Conservation (phyloP, 805 yeast genomes). For the Starmerella etchellsii region DNA sequence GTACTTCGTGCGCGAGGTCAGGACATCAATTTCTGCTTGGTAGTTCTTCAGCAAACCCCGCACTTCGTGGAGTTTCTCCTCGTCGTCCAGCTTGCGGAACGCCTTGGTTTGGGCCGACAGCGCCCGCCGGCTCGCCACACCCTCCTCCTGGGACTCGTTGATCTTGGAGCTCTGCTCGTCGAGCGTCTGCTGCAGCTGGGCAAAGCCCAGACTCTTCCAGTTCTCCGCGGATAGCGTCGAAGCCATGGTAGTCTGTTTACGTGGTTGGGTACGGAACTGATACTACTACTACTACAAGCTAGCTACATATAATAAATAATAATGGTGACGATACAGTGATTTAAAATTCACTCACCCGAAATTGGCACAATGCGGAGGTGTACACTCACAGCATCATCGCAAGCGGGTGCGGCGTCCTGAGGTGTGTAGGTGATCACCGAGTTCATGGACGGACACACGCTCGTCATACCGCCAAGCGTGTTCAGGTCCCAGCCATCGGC, state of each 20-base stretch:
- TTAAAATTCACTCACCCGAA: no score
- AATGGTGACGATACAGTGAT: not conserved
- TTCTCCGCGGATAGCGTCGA: constrained; percentile 19
- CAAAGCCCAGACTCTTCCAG: constrained; percentile 66
- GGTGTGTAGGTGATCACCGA: constrained; percentile 15
- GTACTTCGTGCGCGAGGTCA: constrained; percentile 63
- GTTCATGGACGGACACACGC: constrained; percentile 23
- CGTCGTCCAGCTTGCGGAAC: constrained; percentile 59
- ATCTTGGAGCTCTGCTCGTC: constrained; percentile 66
- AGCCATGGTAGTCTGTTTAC: no score
- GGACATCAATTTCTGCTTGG: constrained; percentile 74
- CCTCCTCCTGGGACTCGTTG: constrained; percentile 53
- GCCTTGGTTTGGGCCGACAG: constrained; percentile 76
- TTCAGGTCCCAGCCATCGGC: constrained; percentile 13
- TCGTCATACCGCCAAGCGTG: constrained; percentile 10
- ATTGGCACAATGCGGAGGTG: constrained; percentile 17
- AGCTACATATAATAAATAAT: no score
- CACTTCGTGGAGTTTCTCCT: constrained; percentile 51
- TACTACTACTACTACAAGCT: no score
- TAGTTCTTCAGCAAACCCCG: constrained; percentile 60
- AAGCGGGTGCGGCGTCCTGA: constrained; percentile 11
- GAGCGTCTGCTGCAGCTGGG: constrained; percentile 54
- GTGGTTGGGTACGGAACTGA: no score
- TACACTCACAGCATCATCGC: constrained; percentile 19
- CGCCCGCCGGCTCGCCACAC: constrained; percentile 58